These are phyloP conservation scores for Pyrenochaeta sp. DNA, from an alignment of 2,329 filamentous ascomycete genomes.

Conservation along the genomic window DNA sequence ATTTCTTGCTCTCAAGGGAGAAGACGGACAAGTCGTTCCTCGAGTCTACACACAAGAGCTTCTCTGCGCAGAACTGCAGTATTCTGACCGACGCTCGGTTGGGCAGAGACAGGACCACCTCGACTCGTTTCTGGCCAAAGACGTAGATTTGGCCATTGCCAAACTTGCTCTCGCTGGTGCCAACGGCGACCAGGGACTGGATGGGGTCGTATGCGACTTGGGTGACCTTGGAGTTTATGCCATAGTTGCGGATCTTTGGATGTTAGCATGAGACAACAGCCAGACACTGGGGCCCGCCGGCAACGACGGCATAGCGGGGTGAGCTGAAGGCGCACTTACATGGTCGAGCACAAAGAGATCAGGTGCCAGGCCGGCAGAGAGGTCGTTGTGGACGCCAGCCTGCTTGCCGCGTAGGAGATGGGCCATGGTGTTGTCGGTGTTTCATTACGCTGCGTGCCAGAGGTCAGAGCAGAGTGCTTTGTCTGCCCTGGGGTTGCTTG, in stretches of 20 bases:
- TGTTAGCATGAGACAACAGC: constrained; percentile 30
- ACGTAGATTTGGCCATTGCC: constrained; percentile 89
- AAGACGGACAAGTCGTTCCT: constrained; percentile 87
- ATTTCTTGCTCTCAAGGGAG: constrained; percentile 74
- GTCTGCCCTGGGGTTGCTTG: constrained; percentile 16
- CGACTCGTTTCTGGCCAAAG: constrained; percentile 82
- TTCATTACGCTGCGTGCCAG: constrained; percentile 35
- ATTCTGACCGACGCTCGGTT: constrained; percentile 76
- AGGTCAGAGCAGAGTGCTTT: constrained; percentile 16
- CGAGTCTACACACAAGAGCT: constrained; percentile 82
- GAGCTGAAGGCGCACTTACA: constrained; percentile 54
- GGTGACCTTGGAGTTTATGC: constrained; percentile 72
- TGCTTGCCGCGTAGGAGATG: constrained; percentile 92
- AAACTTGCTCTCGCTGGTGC: constrained; percentile 86
- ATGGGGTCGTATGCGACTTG: constrained; percentile 90
- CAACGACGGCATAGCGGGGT: constrained; percentile 14
- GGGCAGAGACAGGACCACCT: constrained; percentile 74
- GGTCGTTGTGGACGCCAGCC: constrained; percentile 87
- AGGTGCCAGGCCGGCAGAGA: constrained; percentile 80
- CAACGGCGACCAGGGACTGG: constrained; percentile 90
- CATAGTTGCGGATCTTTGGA: constrained; percentile 43
- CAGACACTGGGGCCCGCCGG: constrained; percentile 2
- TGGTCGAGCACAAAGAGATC: constrained; percentile 85
- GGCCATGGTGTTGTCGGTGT: constrained; percentile 67
- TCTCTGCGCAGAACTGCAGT: constrained; percentile 85